These are phyloP conservation scores for Gleditsia sinensis DNA, from an alignment of 306 rosid genomes.

Conservation along the genomic window DNA sequence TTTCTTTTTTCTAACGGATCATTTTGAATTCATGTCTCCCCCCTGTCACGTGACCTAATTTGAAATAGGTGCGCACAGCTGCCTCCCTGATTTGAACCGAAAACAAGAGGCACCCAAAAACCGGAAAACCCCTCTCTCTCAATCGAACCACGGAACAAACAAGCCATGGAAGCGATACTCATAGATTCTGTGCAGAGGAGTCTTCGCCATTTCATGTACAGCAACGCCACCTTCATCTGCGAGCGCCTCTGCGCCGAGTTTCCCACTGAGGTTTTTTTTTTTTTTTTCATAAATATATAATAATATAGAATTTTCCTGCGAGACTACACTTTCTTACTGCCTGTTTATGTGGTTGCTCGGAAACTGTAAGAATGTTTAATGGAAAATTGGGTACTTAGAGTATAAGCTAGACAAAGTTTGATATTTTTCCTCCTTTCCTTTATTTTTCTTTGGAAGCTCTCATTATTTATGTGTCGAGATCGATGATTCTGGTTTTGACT, in stretches of 20 bases:
- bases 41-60: slow-evolving; percentile 23
- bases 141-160: background rate
- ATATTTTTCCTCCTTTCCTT: background rate
- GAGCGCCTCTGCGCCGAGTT: slow-evolving; percentile 92
- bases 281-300: background rate
- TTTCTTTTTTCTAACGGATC: background rate
- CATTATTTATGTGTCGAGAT: slow-evolving; percentile 28
- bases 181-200: slow-evolving; percentile 73
- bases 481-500: slow-evolving; percentile 26
- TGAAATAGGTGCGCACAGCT: background rate
- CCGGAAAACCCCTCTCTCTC: slow-evolving; percentile 8
- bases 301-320: background rate
- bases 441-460: background rate
- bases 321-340: background rate
- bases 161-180: slow-evolving; percentile 82
- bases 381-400: background rate
- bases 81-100: slow-evolving; percentile 26
- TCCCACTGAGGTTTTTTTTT: slow-evolving; percentile 61
- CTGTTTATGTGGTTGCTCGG: slow-evolving; percentile 23
- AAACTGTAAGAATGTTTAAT: background rate
- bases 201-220: slow-evolving; percentile 76
- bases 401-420: background rate
- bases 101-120: background rate
- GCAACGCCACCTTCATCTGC: slow-evolving; percentile 89
- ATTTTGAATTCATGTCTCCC: background rate